Percentiles rank a stretch among this genome's conserved stretches.
These are phyloP conservation scores for Eucalyptus lansdowneana DNA, from an alignment of 345 rosid species.

Conservation along the genomic window DNA sequence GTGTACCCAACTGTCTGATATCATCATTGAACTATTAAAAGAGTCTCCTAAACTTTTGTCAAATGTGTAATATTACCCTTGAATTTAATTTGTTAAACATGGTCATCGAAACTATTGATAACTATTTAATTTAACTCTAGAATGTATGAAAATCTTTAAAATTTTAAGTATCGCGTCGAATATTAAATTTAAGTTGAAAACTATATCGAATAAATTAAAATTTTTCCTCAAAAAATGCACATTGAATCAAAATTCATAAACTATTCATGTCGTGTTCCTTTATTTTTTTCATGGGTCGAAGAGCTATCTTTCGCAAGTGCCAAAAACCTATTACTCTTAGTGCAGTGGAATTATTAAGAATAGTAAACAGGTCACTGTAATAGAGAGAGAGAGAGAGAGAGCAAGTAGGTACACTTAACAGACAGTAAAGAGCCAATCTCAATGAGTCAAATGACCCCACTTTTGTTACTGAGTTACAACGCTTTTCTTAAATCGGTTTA, in stretches of 20 bases:
- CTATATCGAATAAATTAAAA: not conserved
- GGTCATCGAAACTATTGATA: not conserved
- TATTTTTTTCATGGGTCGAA: not conserved
- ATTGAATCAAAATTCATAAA: rapidly evolving
- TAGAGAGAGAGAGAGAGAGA: not conserved
- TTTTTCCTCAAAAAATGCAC: no score
- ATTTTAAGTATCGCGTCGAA: not conserved
- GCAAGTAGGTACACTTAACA: not conserved
- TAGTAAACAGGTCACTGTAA: not conserved
- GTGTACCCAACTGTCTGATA: no score
- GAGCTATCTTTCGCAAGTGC: not conserved
- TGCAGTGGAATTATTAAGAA: not conserved
- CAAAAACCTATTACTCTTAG: not conserved
- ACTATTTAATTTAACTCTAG: not conserved
- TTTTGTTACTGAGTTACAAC: not conserved
- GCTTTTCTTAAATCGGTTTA: not conserved
- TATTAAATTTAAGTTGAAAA: rapidly evolving
- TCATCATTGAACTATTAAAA: no score
- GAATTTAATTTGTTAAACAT: not conserved
- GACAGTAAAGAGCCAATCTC: not conserved
- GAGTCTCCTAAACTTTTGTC: not conserved
- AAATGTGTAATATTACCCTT: not conserved
- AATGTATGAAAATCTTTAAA: not conserved
- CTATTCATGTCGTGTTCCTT: rapidly evolving
- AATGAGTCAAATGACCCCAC: not conserved